Conservation (phyloP, 2,329 filamentous ascomycete genomes). For the Aspergillus sp. region DNA sequence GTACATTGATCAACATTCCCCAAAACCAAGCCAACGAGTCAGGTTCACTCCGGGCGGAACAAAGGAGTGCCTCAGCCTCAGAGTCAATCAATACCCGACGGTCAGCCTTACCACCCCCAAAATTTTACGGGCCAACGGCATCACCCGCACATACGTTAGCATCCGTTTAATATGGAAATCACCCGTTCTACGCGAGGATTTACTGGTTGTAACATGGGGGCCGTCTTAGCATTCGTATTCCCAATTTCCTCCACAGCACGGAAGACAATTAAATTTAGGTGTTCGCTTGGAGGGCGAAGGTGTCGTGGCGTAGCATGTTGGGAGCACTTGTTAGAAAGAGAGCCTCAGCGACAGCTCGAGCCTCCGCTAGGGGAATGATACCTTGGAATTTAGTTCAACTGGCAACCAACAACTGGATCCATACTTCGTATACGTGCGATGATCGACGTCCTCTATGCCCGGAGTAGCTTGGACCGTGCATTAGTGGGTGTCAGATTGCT, state of each 20-base stretch:
- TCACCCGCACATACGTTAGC: too few species aligned
- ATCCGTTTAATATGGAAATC: too few species aligned
- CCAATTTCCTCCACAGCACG: too few species aligned
- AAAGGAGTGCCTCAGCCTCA: neutral
- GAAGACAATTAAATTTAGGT: too few species aligned
- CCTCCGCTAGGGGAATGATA: neutral
- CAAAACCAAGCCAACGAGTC: neutral
- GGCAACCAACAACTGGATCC: too few species aligned
- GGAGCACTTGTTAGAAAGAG: neutral
- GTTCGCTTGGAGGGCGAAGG: too few species aligned
- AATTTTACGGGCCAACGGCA: too few species aligned
- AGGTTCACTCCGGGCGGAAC: neutral
- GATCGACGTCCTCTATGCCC: neutral
- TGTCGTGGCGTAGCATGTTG: too few species aligned
- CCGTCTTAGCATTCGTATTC: too few species aligned
- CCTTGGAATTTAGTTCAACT: neutral
- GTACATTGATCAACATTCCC: neutral
- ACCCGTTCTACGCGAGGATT: too few species aligned
- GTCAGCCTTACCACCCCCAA: neutral
- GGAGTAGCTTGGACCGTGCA: neutral
- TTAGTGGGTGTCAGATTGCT: neutral
- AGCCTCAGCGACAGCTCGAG: neutral
- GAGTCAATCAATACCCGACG: too few species aligned
- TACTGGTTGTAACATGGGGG: too few species aligned
- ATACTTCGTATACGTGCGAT: neutral